Evolutionary conservation across 192 early-diverging fungal species (phyloP), one percentile per base, ranked within the genome.

Genomic region (Fimicolochytrium jonesii): DNA sequence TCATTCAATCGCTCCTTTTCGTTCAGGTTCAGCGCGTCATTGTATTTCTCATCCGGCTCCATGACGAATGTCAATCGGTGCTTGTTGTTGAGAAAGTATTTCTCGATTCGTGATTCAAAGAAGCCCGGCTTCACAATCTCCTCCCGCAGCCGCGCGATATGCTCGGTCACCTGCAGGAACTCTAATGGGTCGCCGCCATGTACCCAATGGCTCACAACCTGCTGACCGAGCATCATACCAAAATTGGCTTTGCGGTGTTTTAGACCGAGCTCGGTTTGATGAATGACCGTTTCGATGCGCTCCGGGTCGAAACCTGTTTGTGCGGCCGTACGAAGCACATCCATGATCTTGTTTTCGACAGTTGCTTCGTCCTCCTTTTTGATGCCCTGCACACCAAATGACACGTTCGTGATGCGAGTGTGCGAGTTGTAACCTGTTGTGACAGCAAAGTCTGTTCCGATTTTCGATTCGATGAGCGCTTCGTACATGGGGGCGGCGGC

Each of bases 401-500:
- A 87, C 6, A 98, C 69, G 45, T 61, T 78, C 25, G 72, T 72
- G 42, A 70, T 41, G 2, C 37, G 48, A 15, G 85, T 80, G 34
- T 80, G 86, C 30, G 77, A 74, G 64, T 89, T 87, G 65, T 94
- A 98, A n/a, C 95, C 95, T 15, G 91, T 94, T 52, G 89, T 90
- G 9, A 88, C 78, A 47, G 86, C 87, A 75, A 92, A 98, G 50
- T 95, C 95, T 0, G 90, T 82, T 31, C 91, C 95, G 6, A 98
- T 70, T 41, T 90, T 87, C 46, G 88, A 81, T 60, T 95, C 92
- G 44, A 98, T 95, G 56, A 98, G 75, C 30, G 90, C 90, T 66
- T 93, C 81, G 69, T 94, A 91, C 91, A 98, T 92, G 13, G 95
- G 95, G 20, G 92, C 86, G 11, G 92, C 83, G 41, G 92, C 71